Percentiles rank a stretch among this genome's conserved stretches.
phyloP scores from a whole-genome alignment of 148 eudicot species.

The Selenicereus undatus region DNA sequence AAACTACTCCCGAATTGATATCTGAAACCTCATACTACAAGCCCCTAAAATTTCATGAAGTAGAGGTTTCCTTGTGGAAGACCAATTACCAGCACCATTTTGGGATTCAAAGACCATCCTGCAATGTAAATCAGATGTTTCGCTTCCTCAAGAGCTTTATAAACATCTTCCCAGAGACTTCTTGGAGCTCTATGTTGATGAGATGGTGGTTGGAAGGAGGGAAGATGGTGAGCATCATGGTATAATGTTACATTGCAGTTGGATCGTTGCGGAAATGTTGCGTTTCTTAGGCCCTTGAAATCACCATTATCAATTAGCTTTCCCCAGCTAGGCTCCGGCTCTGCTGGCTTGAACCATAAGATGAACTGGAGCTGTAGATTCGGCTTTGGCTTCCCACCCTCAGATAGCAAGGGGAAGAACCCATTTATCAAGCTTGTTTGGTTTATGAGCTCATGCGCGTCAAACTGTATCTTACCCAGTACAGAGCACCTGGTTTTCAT shows the following conservation, averaged over 20 bases:
- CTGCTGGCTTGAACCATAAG: slow-evolving; percentile 85
- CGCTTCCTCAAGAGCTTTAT: slow-evolving; percentile 76
- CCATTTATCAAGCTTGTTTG: slow-evolving; percentile 69
- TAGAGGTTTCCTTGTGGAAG: background rate
- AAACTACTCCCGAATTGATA: background rate
- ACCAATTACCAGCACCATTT: slow-evolving; percentile 53
- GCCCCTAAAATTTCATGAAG: background rate
- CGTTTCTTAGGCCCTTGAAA: slow-evolving; percentile 55
- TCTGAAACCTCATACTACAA: background rate
- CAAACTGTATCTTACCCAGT: slow-evolving; percentile 57
- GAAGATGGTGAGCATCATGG: slow-evolving; percentile 80
- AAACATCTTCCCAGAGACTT: slow-evolving; percentile 85
- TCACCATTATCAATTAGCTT: slow-evolving; percentile 41
- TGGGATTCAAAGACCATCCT: slow-evolving; percentile 95
- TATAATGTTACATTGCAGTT: slow-evolving; percentile 62
- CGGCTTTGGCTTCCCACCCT: slow-evolving; percentile 18
- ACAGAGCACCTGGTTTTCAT: slow-evolving; percentile 56
- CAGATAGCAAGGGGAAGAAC: slow-evolving; percentile 48
- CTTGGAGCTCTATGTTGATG: slow-evolving; percentile 34
- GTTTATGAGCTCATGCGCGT: slow-evolving; percentile 45
- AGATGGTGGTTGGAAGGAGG: slow-evolving; percentile 54
- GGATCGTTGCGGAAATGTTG: slow-evolving; percentile 70
- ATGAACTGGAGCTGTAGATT: slow-evolving; percentile 57
- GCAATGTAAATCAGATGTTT: slow-evolving; percentile 84
- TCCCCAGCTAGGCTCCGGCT: slow-evolving; percentile 61